phyloP scores from a whole-genome alignment of 306 rosid genomes.

The Delonix regia region DNA sequence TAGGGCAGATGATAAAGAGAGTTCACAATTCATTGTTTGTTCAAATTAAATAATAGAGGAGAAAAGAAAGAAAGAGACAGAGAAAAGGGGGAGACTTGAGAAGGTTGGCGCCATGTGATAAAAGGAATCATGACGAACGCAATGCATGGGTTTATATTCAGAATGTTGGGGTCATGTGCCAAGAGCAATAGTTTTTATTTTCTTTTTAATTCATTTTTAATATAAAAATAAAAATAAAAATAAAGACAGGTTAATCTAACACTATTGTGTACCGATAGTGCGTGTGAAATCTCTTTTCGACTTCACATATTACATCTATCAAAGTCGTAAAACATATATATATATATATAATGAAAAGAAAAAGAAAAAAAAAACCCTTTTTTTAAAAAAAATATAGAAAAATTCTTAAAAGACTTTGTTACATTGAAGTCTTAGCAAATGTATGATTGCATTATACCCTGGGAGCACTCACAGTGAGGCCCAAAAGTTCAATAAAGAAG shows the following conservation, averaged over 20 bases:
- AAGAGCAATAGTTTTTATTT: not conserved
- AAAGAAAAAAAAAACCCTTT: not conserved
- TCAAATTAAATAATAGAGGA: not conserved
- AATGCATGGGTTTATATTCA: conserved; percentile 32
- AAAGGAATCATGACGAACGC: conserved; percentile 39
- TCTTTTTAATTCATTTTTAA: too few relatives aligned
- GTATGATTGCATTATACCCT: conserved; percentile 44
- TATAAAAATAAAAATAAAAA: not conserved
- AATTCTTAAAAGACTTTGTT: not conserved
- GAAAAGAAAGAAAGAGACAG: not conserved
- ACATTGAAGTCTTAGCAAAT: conserved; percentile 23
- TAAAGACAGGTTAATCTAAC: not conserved
- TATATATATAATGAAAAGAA: not conserved
- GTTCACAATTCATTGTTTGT: conserved; percentile 31
- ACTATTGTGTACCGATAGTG: not conserved
- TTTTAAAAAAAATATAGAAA: conserved; percentile 15
- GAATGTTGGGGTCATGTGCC: conserved; percentile 48
- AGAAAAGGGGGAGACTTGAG: not conserved
- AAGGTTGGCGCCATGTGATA: conserved; percentile 48
- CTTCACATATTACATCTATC: too few relatives aligned
- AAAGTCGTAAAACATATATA: too few relatives aligned
- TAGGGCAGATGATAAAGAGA: conserved; percentile 25
- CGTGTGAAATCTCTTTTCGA: not conserved
- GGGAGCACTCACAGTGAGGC: conserved; percentile 33
- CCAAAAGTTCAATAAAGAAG: conserved; percentile 40